Conservation (phyloP, 2,329 filamentous ascomycete species). For the Claviceps paspali region DNA sequence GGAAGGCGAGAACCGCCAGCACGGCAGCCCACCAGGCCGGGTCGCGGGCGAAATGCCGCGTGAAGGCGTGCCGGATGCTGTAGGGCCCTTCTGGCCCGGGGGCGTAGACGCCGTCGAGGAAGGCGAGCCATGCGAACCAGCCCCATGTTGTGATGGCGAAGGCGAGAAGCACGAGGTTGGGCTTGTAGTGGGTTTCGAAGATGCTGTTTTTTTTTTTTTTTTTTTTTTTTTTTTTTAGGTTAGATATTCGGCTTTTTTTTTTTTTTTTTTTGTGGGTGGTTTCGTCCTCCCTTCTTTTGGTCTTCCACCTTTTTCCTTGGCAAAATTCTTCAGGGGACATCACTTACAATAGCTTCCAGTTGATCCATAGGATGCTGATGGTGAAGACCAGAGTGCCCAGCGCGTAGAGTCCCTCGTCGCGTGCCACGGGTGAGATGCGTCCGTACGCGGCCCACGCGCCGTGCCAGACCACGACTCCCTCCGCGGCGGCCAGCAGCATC, state of each 20-base stretch:
- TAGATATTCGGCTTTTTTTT: too few relatives aligned
- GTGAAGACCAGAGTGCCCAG: slow-evolving; percentile 60
- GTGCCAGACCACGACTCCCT: slow-evolving; percentile 64
- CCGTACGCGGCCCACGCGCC: slow-evolving; percentile 38
- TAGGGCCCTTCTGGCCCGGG: slow-evolving; percentile 36
- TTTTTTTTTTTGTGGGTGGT: too few relatives aligned
- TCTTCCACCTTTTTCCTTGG: too few relatives aligned
- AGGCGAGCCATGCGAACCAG: slow-evolving; percentile 61
- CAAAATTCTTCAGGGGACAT: too few relatives aligned
- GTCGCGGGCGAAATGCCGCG: slow-evolving; percentile 50
- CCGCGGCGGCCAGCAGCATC: slow-evolving; percentile 59
- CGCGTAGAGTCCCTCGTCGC: slow-evolving; percentile 57
- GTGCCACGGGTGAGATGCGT: slow-evolving; percentile 30
- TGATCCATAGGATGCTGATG: slow-evolving; percentile 56
- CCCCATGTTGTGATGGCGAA: slow-evolving; percentile 46
- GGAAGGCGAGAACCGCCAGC: slow-evolving; percentile 43
- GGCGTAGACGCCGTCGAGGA: slow-evolving; percentile 51
- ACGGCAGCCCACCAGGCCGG: slow-evolving; percentile 60
- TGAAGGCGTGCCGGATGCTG: slow-evolving; percentile 52
- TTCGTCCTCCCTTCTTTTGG: too few relatives aligned
- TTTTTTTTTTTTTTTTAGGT: too few relatives aligned
- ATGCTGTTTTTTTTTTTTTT: slow-evolving; percentile 23
- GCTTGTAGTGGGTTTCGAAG: slow-evolving; percentile 66
- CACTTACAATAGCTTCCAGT: slow-evolving; percentile 60
- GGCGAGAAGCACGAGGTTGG: slow-evolving; percentile 41